Conservation (phyloP, 2,329 filamentous ascomycete genomes). For the Xylaria sp. region DNA sequence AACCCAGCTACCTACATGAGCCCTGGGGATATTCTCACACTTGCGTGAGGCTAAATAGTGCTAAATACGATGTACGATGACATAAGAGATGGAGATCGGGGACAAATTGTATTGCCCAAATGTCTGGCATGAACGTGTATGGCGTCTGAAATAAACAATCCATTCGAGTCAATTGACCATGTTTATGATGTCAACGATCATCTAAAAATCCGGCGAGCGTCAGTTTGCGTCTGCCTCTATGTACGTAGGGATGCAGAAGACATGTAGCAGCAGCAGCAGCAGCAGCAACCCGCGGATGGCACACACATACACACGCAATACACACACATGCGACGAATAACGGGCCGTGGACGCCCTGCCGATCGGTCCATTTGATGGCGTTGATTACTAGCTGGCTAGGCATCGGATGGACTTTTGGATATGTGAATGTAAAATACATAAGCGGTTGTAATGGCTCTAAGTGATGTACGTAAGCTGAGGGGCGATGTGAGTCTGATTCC, state of each 20-base stretch:
- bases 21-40: not conserved
- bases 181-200: slow-evolving; percentile 36
- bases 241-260: too few relatives aligned
- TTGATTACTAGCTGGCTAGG: slow-evolving; percentile 14
- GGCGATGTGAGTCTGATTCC: slow-evolving; percentile 18
- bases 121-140: not conserved
- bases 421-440: slow-evolving; percentile 14
- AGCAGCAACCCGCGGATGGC: slow-evolving; percentile 14
- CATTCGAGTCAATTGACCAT: slow-evolving; percentile 11
- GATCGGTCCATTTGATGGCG: slow-evolving; percentile 3
- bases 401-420: slow-evolving; percentile 7
- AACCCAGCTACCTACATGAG: not conserved
- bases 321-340: slow-evolving; percentile 5
- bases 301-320: not conserved
- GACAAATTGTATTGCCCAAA: slow-evolving; percentile 2
- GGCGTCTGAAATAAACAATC: not conserved
- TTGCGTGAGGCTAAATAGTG: slow-evolving; percentile 5
- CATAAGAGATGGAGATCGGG: slow-evolving; percentile 13
- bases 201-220: slow-evolving; percentile 7
- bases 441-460: slow-evolving; percentile 6
- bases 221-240: not conserved
- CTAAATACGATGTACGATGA: slow-evolving; percentile 14
- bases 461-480: slow-evolving; percentile 32
- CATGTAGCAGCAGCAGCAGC: not conserved
- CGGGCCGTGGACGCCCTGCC: not conserved